Evolutionary conservation across 2,329 filamentous ascomycete genomes (phyloP), one percentile per base, ranked within the genome.

Genomic region (Catunica adiposa): DNA sequence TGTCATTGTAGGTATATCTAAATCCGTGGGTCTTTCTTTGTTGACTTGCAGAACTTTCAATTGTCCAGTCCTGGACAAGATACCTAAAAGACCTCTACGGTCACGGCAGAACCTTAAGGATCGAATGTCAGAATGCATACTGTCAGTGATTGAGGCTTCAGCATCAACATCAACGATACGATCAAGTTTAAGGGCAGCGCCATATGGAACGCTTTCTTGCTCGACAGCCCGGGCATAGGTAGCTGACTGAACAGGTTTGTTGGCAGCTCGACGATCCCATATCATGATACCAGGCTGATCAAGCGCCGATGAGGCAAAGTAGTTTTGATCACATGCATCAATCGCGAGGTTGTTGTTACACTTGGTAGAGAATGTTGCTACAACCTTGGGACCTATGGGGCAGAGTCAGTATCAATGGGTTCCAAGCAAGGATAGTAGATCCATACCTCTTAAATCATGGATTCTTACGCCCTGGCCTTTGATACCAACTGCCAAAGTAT

Each of bases 271-370:
- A 25, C 83, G 79, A 64, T 90, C 86, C 86, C 86, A 90, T 31
- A 90, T 75, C 65, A 84, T 82, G 53, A 90, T 74, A 6, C 80
- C 80, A 0, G 86, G 83, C 52, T 86, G 82, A 58, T 86, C 84
- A 11, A 86, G 70, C 2, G 83, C 83, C 14, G 85, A 87, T 1
- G 86, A 89, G 1, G 86, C 82, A 68, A 92, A 90, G 66, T 89
- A 90, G 62, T 92, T 89, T 61, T 83, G 80, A 62, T 94, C 84
- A 22, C 80, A 73, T 59, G 85, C 86, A 68, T 92, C 86, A 59
- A 92, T 86, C 15, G 85, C 78, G 55, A 92, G 66, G 60, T 84
- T 84, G 62, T 84, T 84, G 65, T 81, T 82, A 62, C 79, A 82
- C 61, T 77, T 79, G 3, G 80, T 84, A 59, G 76, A 76, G 60